phyloP scores from a whole-genome alignment of 2,329 filamentous ascomycete genomes.

The Kalaharituber pfeilii region DNA sequence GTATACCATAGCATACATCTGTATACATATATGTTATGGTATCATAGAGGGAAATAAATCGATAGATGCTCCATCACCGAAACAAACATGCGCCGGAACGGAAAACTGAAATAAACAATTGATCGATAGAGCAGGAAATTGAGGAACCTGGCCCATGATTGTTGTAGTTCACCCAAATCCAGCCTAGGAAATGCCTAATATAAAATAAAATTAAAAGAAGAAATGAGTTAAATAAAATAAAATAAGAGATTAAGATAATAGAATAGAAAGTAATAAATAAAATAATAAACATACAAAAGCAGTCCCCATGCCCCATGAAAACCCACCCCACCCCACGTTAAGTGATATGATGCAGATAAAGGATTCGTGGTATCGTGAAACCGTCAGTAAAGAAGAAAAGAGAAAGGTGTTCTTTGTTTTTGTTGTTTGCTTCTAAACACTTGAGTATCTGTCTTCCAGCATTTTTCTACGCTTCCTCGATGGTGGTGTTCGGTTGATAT shows the following conservation, averaged over 20 bases:
- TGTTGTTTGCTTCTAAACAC: background rate
- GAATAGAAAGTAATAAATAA: background rate
- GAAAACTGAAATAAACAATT: constrained; percentile 6
- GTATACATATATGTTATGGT: constrained; percentile 8
- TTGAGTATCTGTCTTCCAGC: background rate
- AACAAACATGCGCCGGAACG: constrained; percentile 4
- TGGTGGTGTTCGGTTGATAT: background rate
- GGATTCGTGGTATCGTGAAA: background rate
- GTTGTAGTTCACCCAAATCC: background rate
- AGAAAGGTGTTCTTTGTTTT: background rate
- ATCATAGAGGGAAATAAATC: too few relatives aligned
- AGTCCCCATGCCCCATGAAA: constrained; percentile 7
- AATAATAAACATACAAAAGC: too few relatives aligned
- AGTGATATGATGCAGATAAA: background rate
- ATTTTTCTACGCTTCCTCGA: background rate
- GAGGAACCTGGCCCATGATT: background rate
- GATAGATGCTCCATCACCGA: constrained; percentile 1
- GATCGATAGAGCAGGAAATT: constrained; percentile 6
- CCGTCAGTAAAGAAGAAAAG: background rate
- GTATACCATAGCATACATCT: too few relatives aligned
- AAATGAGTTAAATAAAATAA: too few relatives aligned
- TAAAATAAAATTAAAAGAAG: background rate
- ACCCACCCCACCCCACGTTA: background rate
- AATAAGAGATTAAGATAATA: too few relatives aligned
- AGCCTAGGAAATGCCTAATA: background rate